Evolutionary conservation across 805 yeast species (phyloP), one percentile per base, ranked within the genome.

Genomic region (Candida methanosorbosa): DNA sequence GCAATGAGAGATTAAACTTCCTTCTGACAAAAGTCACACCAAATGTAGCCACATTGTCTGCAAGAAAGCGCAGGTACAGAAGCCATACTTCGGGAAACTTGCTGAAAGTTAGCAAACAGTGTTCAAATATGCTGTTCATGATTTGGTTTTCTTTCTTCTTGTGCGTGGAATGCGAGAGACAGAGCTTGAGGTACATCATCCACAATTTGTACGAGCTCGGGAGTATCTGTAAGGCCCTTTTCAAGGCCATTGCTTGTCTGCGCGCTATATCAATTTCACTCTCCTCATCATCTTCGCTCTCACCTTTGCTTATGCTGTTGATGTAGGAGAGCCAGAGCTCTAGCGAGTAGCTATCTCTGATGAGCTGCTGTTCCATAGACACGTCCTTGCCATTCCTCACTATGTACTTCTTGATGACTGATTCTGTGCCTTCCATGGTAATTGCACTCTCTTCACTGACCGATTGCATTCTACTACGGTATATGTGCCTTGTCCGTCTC

Each of bases 31-130:
- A 38, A 0, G 68, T 54, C 0, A 70, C 49, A 34, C 65, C 54
- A 2, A 44, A 49, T 18, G 49, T 34, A 25, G 33, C 30, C 7
- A 36, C 5, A 27, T 59, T 63, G 3, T 45, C 37, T 15, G 59
- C 32, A 24, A 76, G 43, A 43, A 71, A 73, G 11, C 47, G 40
- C 22, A 77, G 49, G 45, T 72, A 78, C 38, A 60, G 61, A 5
- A 49, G 38, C 85, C 86, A 79, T 4, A 76, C 35, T 25, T 59
- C 43, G 1, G 75, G 75, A 57, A 66, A 63, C 43, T 63, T 67
- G 37, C 50, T 44, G 36, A 75, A 48, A 24, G 64, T 38, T 17
- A 54, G 48, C 37, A 79, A 44, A 16, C 79, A 62, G 18, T 61
- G n/a, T 20, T 15, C 27, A 33, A 17, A 35, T 34, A 18, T 9